Percentiles rank a stretch among this genome's conserved stretches.
phyloP scores from a whole-genome alignment of 2,329 filamentous ascomycete genomes.

The Daldinia sp. region DNA sequence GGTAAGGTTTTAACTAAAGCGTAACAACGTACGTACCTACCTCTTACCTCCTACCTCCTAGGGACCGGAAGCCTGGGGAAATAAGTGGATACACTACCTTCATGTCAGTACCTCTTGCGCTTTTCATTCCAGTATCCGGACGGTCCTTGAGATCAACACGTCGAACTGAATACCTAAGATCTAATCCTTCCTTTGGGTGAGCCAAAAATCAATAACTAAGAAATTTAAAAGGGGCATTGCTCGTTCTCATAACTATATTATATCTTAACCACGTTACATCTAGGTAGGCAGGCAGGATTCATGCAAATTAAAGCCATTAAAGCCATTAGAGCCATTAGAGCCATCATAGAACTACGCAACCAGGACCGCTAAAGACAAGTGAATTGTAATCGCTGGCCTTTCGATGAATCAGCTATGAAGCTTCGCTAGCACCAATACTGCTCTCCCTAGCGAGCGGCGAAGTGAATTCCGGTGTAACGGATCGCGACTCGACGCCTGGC shows the following conservation, averaged over 20 bases:
- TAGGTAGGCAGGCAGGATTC: background rate
- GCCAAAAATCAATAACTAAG: background rate
- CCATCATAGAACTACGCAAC: background rate
- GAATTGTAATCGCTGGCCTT: conserved; percentile 3
- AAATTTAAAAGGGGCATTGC: background rate
- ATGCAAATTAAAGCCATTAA: conserved; percentile 6
- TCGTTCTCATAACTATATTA: conserved; percentile 4
- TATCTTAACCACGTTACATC: conserved; percentile 3
- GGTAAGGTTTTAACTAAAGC: too few species aligned
- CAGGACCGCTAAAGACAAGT: background rate
- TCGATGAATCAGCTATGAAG: conserved; percentile 9
- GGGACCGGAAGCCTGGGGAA: too few species aligned
- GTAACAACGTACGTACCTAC: too few species aligned
- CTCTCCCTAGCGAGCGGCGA: conserved; percentile 66
- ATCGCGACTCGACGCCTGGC: conserved; percentile 62
- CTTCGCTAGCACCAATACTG: conserved; percentile 51
- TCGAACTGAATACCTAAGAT: too few species aligned
- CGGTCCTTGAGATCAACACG: too few species aligned
- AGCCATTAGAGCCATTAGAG: background rate
- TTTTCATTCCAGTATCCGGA: too few species aligned
- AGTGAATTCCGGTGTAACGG: conserved; percentile 66
- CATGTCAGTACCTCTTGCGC: too few species aligned
- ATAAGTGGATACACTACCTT: too few species aligned
- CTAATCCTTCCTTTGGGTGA: background rate
- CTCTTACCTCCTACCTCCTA: too few species aligned